Conservation (phyloP, 2,329 filamentous ascomycete genomes). For the Shiraia sp. region DNA sequence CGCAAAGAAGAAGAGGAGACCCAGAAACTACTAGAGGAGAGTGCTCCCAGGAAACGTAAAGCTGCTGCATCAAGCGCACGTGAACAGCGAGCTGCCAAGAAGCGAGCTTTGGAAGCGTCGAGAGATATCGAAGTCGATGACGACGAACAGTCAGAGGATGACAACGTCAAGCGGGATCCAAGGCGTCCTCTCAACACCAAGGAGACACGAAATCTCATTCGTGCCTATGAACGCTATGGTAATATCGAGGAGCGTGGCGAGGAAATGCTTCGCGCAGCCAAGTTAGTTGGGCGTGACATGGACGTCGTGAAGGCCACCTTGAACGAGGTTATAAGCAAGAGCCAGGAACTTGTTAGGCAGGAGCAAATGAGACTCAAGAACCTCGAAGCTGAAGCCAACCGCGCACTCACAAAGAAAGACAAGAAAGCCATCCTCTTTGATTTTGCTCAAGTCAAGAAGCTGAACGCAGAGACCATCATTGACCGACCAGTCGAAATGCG, state of each 20-base stretch:
- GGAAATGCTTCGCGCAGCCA: conserved; percentile 85
- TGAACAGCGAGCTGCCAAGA: conserved; percentile 70
- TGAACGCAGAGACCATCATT: conserved; percentile 93
- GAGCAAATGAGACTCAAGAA: conserved; percentile 67
- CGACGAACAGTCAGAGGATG: conserved; percentile 46
- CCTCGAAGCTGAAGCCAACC: conserved; percentile 72
- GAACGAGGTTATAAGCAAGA: conserved; percentile 75
- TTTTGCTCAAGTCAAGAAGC: conserved; percentile 87
- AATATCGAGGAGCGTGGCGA: conserved; percentile 85
- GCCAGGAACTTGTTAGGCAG: conserved; percentile 71
- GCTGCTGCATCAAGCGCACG: conserved; percentile 63
- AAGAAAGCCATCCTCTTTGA: conserved; percentile 96
- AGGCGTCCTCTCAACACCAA: conserved; percentile 89
- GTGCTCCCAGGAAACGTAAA: conserved; percentile 75
- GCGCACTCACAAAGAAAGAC: conserved; percentile 91
- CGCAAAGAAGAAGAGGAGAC: conserved; percentile 83
- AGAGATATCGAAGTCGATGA: conserved; percentile 65
- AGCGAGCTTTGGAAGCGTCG: conserved; percentile 70
- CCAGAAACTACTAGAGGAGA: conserved; percentile 80
- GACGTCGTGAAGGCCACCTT: conserved; percentile 78
- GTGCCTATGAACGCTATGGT: conserved; percentile 88
- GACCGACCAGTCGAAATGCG: conserved; percentile 89
- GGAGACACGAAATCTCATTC: conserved; percentile 88
- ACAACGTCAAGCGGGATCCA: conserved; percentile 69
- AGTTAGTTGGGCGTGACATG: conserved; percentile 78